Base-by-base conservation (phyloP, 2,329 filamentous ascomycete genomes). In the Aspergillus glaucus region DNA sequence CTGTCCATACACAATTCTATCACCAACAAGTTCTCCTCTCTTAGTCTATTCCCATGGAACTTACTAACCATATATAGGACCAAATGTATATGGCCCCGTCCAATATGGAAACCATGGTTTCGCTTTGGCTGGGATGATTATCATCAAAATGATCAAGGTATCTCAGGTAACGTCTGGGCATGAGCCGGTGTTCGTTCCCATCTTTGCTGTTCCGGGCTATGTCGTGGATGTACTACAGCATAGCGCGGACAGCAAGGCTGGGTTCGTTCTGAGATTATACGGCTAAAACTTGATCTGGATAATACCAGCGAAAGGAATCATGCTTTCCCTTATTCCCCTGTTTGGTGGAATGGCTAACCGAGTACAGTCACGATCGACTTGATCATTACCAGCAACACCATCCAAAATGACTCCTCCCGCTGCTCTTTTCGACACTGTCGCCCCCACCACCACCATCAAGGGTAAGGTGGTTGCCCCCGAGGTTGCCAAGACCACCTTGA, bases 271-370 rank as follows among this genome's bases (percentile, higher is more conserved):
- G 71, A 92, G 87, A 93, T 84, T 83, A 93, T 86, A 93, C 88
- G 87, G 88, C 85, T 77, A 78, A 75, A 89, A 92, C 87, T 92
- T 92, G 88, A 92, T 91, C 87, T 88, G 87, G 88, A 91, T 92
- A 92, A 93, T 93, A 88, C 88, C 87, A 90, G 90, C 90, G 90
- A 90, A 93, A 95, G 90, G 26, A 86, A 95, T 93, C 89, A 94
- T 95, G 88, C 88, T 80, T 80, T 79, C 75, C 75, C 72, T 73
- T 61, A 63, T 56, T 58, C 62, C 63, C 60, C 55, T 51, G 48
- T 17, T 21, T 58, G 55, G 55, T 62, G 61, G 72, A 73, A 70
- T 65, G 62, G 59, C 55, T 68, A 63, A 64, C 64, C 73, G 63
- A 64, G 62, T 54, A 57, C 55, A 62, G 60, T 55, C 34, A 12